A percentile compares a stretch with the other conserved stretches of the same genome.
These are phyloP conservation scores for Pythium utonaiense DNA, from an alignment of 352 stramenopile species.

Conservation along the genomic window DNA sequence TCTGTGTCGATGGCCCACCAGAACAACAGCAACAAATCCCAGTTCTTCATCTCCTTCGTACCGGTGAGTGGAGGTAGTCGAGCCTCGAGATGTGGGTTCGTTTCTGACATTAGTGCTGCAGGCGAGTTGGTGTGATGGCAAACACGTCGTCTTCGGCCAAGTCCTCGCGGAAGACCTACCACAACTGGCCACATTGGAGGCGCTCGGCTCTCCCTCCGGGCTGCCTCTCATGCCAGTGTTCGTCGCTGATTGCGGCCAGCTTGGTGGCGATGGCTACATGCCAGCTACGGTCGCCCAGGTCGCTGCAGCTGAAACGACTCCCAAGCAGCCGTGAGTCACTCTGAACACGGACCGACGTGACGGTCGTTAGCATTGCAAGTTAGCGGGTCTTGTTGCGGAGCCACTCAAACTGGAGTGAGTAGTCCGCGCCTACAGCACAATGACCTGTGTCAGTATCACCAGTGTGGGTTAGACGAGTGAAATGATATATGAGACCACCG, in stretches of 20 bases:
- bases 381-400: too few species aligned
- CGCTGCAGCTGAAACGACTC: too few species aligned
- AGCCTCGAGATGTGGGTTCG: too few species aligned
- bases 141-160: constrained; percentile 98
- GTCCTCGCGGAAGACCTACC: constrained; percentile 80
- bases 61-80: too few species aligned
- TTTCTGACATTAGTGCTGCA: too few species aligned
- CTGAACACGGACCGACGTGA: too few species aligned
- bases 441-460: not conserved
- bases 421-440: constrained; percentile 16
- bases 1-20: constrained; percentile 98
- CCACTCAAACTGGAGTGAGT: constrained; percentile 22
- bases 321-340: too few species aligned
- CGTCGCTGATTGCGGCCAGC: constrained; percentile 55
- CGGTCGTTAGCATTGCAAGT: too few species aligned
- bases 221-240: constrained; percentile 45
- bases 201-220: constrained; percentile 43
- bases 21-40: constrained; percentile 95
- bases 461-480: not conserved
- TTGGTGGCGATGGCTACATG: constrained; percentile 44
- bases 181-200: constrained; percentile 45
- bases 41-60: constrained; percentile 99
- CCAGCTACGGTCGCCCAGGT: not conserved
- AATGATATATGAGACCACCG: not conserved
- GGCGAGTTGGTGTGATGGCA: constrained; percentile 92